Evolutionary conservation across 192 early-diverging fungal genomes (phyloP), one percentile per base, ranked within the genome.

Genomic region (Coemansia sp.): DNA sequence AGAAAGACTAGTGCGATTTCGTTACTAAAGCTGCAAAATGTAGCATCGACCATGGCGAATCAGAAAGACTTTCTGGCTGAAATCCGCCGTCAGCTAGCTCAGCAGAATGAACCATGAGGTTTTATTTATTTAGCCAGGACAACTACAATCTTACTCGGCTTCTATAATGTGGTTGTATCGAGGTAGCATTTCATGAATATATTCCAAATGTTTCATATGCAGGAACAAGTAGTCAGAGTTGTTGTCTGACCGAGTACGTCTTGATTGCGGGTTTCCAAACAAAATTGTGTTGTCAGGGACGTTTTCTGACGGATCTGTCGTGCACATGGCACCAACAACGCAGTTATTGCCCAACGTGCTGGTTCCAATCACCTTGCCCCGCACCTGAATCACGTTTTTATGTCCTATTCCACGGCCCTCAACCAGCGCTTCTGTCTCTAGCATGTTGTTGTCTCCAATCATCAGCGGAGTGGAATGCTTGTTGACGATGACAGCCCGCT

Each of bases 161-260:
- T 64, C 75, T 14, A 78, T 64, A 36, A 78, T 78, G 46, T 71
- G 69, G 62, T 78, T 78, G 56, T 78, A 78, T 26, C 75, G 67
- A 11, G 75, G 75, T 17, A 78, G 42, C 75, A 78, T 78, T 47
- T 78, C 75, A 18, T 68, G 65, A 36, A 78, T 67, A 18, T 78
- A 78, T 51, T 78, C 61, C 17, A 78, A 38, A 41, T 78, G 75
- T 44, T 71, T 71, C 21, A 42, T 59, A 41, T 78, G 75, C 3
- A 45, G 45, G 5, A 55, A 41, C 9, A 55, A 18, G 17, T 78
- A 55, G 31, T 71, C 65, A 1, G 56, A 42, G 21, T 66, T 61
- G 15, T 40, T 39, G 21, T 66, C 75, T 0, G 49, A 40, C 40
- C 75, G 43, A 5, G 40, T 62, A 28, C 68, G 67, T 47, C 62